Base-by-base conservation (phyloP, 345 rosid genomes). In the Citrus cavaleriei region DNA sequence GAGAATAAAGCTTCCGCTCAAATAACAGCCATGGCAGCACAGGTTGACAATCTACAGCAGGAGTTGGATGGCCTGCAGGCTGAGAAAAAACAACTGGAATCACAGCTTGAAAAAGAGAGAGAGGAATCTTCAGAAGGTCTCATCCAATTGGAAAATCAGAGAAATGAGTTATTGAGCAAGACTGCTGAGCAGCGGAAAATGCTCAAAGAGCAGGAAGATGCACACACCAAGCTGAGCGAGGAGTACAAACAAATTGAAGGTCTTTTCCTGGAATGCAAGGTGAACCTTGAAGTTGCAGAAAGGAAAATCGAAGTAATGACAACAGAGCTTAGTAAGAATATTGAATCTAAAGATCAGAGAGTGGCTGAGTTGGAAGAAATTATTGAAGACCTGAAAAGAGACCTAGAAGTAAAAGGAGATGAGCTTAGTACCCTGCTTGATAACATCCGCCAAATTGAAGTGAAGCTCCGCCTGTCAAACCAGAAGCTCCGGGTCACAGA, bases 401-500 rank as follows among this genome's bases (percentile, higher is more conserved):
- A 94, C 37, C 80, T 93, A 34, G 98, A 94, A 63, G 73, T 88
- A 62, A 94, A 91, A 88, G 95, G 81, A 83, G 98, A 96, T n/a
- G 99, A 96, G 76, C 78, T 90, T 0, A 81, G 72, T 83, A 73
- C 89, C 37, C 34, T 85, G 78, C 74, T 85, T 10, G 95, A 92
- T 40, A 90, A 91, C 9, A 88, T 84, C 67, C 86, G 85, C 40
- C 79, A 76, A n/a, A 87, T 92, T 10, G 98, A 94, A 86, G 93
- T 96, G 10, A 90, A 88, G 84, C 98, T 94, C 70, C 92, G 98
- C 38, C 78, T 96, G 75, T 94, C 98, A 14, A 96, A 91, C 89
- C 98, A 96, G 91, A 94, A 96, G 83, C 94, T 91, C 55, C 92
- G 99, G 54, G 86, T 94, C 80, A 91, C 97, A 1, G 98, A 96